phyloP scores from a whole-genome alignment of 139 green algal species.

The Raphidocelis subcapitata region DNA sequence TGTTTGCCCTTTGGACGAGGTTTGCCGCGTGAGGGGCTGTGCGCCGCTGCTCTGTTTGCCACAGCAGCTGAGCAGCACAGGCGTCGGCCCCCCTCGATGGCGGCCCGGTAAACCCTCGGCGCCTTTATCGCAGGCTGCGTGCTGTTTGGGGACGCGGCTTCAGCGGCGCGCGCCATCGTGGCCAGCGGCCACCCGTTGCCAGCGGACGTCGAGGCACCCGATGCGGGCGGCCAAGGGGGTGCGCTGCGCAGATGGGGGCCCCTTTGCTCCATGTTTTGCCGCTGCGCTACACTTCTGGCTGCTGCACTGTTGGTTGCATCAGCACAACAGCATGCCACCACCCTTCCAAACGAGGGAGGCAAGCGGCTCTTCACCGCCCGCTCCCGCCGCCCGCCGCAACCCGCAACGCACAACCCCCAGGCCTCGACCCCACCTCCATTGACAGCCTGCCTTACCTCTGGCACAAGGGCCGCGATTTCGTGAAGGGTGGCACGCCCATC shows the following conservation, averaged over 20 bases:
- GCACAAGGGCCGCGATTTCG: slow-evolving; percentile 66
- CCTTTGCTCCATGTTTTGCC: not conserved
- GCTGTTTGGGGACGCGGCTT: slow-evolving; percentile 65
- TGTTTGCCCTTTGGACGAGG: not conserved
- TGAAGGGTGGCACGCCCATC: slow-evolving; percentile 36
- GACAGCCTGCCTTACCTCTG: slow-evolving; percentile 61
- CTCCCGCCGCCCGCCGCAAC: not conserved
- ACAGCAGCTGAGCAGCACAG: not conserved
- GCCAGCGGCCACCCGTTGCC: slow-evolving; percentile 59
- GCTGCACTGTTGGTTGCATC: not conserved
- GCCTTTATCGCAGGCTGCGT: slow-evolving; percentile 59
- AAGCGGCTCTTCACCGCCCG: not conserved
- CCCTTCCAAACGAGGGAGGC: not conserved
- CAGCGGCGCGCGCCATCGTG: slow-evolving; percentile 60
- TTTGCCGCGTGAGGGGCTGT: not conserved
- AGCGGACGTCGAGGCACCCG: slow-evolving; percentile 39
- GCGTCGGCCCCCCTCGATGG: not conserved
- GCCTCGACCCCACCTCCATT: slow-evolving; percentile 41
- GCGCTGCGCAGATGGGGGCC: not conserved
- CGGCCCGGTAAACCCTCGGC: not conserved
- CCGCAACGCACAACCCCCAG: slow-evolving; percentile 13
- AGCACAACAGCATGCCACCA: not conserved
- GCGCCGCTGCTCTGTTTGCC: not conserved
- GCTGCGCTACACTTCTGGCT: not conserved
- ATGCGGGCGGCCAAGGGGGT: slow-evolving; percentile 34